Base-by-base conservation (phyloP, 306 rosid species). In the Castanospermum australe region DNA sequence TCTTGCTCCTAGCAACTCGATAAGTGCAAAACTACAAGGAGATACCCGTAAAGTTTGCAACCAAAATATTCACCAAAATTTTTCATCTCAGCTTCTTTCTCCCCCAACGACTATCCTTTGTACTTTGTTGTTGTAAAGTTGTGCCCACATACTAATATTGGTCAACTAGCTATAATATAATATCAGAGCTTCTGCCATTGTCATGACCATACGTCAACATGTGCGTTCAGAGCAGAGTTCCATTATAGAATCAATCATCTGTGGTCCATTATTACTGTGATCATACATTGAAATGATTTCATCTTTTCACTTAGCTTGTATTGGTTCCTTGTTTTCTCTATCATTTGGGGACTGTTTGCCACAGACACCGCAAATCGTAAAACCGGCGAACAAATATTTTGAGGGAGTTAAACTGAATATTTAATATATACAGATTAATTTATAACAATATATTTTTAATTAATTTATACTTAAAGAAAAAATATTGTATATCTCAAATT, bases 11-110 rank as follows among this genome's bases (percentile, higher is more conserved):
- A 87, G 86, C 86, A 89, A 87, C 87, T 85, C 52, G 89, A 90
- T 92, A 83, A 90, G 81, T 88, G 91, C 89, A 89, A 94, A 84
- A 89, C 54, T 87, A 92, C 97, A 89, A 91, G 75, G 59, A 87
- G 87, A 91, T 79, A 55, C 86, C 82, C 80, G 39, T 73, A 18
- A 86, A 71, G 62, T 57, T 81, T 48, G 66, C 79, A 30, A 83
- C 77, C 84, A 77, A 55, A 51, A 21, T 45, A 39, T 44, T 57
- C 56, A 56, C 74, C 67, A 15, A 56, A 32, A 9, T 25, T 72
- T 82, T 51, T 77, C 71, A 39, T 81, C 60, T 82, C 69, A n/a
- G 57, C 75, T 76, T 81, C 81, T 82, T 86, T 66, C 88, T 84
- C 13, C 80, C 78, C 78, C 81, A 82, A 83, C 86, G 84, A 77